Percentiles rank a stretch among this genome's conserved stretches.
Conservation (phyloP, 108 stramenopile species). For the Seminavis robusta region DNA sequence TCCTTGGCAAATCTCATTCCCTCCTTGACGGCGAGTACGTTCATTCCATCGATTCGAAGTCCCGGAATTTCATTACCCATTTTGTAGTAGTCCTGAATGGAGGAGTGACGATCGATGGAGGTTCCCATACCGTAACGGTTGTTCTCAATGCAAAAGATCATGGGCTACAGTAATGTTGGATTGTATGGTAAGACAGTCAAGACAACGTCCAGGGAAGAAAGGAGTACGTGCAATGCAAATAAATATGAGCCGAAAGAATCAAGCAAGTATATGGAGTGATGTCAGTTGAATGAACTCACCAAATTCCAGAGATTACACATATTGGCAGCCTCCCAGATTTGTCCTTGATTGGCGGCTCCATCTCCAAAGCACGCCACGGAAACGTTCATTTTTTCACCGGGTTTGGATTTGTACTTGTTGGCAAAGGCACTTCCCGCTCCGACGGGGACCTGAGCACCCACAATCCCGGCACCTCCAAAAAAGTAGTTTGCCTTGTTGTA, state of each 20-base stretch:
- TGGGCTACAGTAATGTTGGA: conserved; percentile 81
- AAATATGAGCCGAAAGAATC: not conserved
- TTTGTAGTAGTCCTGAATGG: conserved; percentile 97
- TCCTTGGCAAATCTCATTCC: conserved; percentile 96
- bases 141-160: conserved; percentile 99
- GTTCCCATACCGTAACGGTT: conserved; percentile 99
- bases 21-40: conserved; percentile 95
- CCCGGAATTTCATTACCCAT: conserved; percentile 99
- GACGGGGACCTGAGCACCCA: conserved; percentile 98
- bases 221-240: too few relatives aligned
- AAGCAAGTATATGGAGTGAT: not conserved
- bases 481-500: conserved; percentile 98
- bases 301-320: conserved; percentile 93
- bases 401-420: conserved; percentile 94
- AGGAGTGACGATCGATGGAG: conserved; percentile 93
- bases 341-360: conserved; percentile 99
- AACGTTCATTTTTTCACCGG: conserved; percentile 91
- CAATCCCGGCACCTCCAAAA: conserved; percentile 98
- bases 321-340: conserved; percentile 99
- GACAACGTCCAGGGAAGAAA: too few relatives aligned
- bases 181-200: too few relatives aligned
- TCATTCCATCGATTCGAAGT: conserved; percentile 97
- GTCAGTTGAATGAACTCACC: conserved; percentile 12
- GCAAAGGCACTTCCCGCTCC: conserved; percentile 97
- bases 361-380: conserved; percentile 99